phyloP scores from a whole-genome alignment of 1,284 basidiomycete genomes.

The Trichosporon sp. region DNA sequence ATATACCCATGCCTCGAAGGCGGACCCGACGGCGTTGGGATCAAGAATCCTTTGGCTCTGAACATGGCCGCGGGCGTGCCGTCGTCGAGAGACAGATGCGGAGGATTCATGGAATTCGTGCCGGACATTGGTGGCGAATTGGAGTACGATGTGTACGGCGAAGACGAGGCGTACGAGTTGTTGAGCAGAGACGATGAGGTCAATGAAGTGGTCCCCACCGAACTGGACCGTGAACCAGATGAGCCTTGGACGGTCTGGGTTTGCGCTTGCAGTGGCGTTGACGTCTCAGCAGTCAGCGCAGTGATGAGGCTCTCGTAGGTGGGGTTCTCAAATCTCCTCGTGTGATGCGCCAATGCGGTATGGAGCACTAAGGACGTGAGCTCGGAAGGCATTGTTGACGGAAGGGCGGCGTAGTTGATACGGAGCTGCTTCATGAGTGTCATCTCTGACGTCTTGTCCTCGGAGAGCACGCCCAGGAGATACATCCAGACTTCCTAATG shows the following conservation, averaged over 20 bases:
- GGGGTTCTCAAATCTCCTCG: constrained; percentile 50
- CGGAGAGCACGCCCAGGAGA: constrained; percentile 50
- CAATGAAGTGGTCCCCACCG: not conserved
- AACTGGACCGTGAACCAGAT: constrained; percentile 5
- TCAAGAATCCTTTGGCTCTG: constrained; percentile 35
- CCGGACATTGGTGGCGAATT: constrained; percentile 14
- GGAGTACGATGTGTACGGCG: not conserved
- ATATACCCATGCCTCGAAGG: constrained; percentile 46
- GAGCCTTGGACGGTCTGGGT: not conserved
- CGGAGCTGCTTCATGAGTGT: constrained; percentile 45
- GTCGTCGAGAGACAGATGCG: constrained; percentile 29
- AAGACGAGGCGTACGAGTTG: constrained; percentile 10
- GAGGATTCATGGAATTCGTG: constrained; percentile 3
- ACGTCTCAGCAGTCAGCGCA: constrained; percentile 46
- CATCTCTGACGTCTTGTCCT: constrained; percentile 54
- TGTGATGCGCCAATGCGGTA: constrained; percentile 50
- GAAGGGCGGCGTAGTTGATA: constrained; percentile 42
- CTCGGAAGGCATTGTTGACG: constrained; percentile 40
- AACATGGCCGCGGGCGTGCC: constrained; percentile 19
- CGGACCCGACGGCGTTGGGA: constrained; percentile 45
- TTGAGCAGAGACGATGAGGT: not conserved
- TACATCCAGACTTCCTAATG: constrained; percentile 58
- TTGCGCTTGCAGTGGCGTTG: not conserved
- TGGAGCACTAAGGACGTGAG: constrained; percentile 43
- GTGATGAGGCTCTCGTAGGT: constrained; percentile 54